These are phyloP conservation scores for Penicillium steckii DNA, from an alignment of 495 filamentous ascomycete species.

Conservation along the genomic window DNA sequence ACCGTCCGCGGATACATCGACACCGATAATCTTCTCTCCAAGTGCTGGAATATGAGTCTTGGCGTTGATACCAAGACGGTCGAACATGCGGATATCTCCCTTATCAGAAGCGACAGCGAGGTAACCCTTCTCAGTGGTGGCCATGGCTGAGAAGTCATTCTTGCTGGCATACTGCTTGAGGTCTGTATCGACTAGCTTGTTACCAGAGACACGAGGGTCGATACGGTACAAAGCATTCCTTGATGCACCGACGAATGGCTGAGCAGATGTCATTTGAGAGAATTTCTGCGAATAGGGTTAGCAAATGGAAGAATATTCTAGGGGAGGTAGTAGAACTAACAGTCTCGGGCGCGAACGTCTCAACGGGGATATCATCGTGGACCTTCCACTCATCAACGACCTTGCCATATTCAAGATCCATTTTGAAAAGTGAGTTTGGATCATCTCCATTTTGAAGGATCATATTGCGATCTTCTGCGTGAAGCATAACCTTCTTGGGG, in stretches of 20 bases:
- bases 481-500: conserved; percentile 97
- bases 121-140: conserved; percentile 94
- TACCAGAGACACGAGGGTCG: conserved; percentile 85
- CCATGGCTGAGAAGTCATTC: conserved; percentile 91
- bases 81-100: conserved; percentile 95
- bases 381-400: conserved; percentile 99
- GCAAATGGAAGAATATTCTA: neutral
- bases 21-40: conserved; percentile 90
- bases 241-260: conserved; percentile 91
- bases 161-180: conserved; percentile 95
- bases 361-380: conserved; percentile 94
- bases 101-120: conserved; percentile 96
- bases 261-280: conserved; percentile 92
- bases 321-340: conserved; percentile 35
- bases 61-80: conserved; percentile 92
- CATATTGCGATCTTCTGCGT: conserved; percentile 88
- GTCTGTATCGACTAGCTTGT: conserved; percentile 88
- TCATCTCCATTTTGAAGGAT: conserved; percentile 83
- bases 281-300: conserved; percentile 67
- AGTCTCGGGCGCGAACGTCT: conserved; percentile 86
- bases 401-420: conserved; percentile 98
- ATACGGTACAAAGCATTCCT: conserved; percentile 90
- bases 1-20: conserved; percentile 92
- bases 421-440: conserved; percentile 91
- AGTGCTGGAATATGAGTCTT: conserved; percentile 96